Conservation (phyloP, 805 yeast genomes). For the Pichia exigua region DNA sequence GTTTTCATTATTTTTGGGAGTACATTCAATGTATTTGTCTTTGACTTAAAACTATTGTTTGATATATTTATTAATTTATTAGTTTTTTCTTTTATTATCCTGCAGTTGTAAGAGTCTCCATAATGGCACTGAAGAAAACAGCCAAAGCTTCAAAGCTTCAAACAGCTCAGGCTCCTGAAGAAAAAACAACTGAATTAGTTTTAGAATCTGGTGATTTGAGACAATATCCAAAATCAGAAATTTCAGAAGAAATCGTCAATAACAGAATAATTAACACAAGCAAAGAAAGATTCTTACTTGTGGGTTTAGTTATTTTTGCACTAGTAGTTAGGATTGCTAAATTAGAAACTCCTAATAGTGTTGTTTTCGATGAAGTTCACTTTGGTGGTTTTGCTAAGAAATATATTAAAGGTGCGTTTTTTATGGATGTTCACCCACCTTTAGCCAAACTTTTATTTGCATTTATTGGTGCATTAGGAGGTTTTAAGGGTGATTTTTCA, state of each 20-base stretch:
- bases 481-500: conserved; percentile 63
- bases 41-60: background rate
- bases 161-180: conserved; percentile 6
- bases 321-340: conserved; percentile 50
- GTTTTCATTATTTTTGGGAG: background rate
- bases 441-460: conserved; percentile 76
- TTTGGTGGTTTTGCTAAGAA: conserved; percentile 96
- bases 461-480: conserved; percentile 57
- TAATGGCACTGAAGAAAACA: conserved; percentile 21
- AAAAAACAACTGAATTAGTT: conserved; percentile 35
- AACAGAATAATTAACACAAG: conserved; percentile 33
- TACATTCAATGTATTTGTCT: background rate
- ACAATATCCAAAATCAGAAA: conserved; percentile 45
- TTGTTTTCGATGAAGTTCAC: conserved; percentile 96
- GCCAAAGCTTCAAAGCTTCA: conserved; percentile 6
- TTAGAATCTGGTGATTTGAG: conserved; percentile 45
- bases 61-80: background rate
- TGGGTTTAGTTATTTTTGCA: conserved; percentile 38
- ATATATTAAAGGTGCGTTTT: conserved; percentile 64
- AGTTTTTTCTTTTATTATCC: background rate
- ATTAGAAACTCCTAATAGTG: conserved; percentile 66
- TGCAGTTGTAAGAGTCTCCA: background rate
- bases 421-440: conserved; percentile 89
- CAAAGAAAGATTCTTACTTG: conserved; percentile 36
- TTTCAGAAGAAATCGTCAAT: conserved; percentile 33